phyloP scores from a whole-genome alignment of 78 protist species.

The Dictyostelium intermedium region DNA sequence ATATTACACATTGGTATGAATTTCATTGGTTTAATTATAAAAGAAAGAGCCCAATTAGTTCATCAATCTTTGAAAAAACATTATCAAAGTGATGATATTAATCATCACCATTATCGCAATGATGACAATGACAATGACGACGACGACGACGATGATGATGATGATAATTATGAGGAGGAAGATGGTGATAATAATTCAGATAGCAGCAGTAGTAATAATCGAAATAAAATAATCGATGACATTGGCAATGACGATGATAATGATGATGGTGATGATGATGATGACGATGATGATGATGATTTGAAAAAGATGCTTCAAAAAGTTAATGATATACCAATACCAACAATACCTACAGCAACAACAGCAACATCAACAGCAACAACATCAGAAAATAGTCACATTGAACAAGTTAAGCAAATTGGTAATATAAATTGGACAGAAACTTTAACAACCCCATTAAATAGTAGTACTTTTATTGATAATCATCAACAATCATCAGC shows the following conservation, averaged over 20 bases:
- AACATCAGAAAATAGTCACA: background rate
- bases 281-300: background rate
- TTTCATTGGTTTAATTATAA: slow-evolving; percentile 61
- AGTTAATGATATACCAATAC: background rate
- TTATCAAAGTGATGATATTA: no score
- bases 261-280: background rate
- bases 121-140: background rate
- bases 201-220: no score
- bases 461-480: background rate
- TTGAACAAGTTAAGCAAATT: background rate
- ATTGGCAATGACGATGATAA: background rate
- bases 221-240: no score
- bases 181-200: background rate
- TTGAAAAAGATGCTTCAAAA: background rate
- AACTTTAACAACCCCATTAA: slow-evolving; percentile 29
- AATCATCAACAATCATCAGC: slow-evolving; percentile 7
- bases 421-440: slow-evolving; percentile 59
- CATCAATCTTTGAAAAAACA: slow-evolving; percentile 4
- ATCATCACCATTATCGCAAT: no score
- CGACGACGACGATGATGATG: background rate
- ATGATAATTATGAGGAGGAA: background rate
- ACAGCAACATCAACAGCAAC: background rate
- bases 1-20: slow-evolving; percentile 71
- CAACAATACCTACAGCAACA: background rate
- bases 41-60: slow-evolving; percentile 50